Evolutionary conservation across 495 filamentous ascomycete genomes (phyloP).

Genomic region (Geoglossum glabrum): DNA sequence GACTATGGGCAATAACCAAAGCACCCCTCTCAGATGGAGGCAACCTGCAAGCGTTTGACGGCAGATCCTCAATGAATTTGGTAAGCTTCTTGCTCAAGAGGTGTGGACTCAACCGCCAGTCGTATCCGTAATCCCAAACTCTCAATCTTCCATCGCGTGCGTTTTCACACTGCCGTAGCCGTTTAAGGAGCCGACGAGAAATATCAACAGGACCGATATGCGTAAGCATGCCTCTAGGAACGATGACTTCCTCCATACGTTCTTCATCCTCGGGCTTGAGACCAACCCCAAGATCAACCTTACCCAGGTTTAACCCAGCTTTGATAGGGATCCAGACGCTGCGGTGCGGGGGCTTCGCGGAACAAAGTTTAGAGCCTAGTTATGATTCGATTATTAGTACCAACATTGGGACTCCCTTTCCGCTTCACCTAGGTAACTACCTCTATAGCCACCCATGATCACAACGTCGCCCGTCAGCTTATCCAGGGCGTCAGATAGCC

Average conservation of each 20-base stretch:
- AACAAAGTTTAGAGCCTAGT: constrained; percentile 73
- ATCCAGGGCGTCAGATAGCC: background rate
- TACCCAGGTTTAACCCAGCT: constrained; percentile 77
- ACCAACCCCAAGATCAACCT: constrained; percentile 81
- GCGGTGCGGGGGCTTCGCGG: constrained; percentile 59
- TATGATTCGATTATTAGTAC: background rate
- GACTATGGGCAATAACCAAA: constrained; percentile 67
- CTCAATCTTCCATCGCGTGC: constrained; percentile 47
- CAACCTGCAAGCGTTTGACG: constrained; percentile 40
- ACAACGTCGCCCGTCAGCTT: constrained; percentile 67
- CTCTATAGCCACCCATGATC: constrained; percentile 60
- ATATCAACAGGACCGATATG: constrained; percentile 89
- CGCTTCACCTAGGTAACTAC: background rate
- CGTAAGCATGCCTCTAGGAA: constrained; percentile 67
- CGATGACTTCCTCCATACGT: constrained; percentile 58
- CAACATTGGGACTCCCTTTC: background rate
- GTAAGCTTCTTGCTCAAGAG: constrained; percentile 49
- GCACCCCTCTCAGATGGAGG: constrained; percentile 40
- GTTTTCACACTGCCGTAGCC: constrained; percentile 52
- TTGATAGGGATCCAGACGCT: constrained; percentile 90
- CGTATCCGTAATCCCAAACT: constrained; percentile 83
- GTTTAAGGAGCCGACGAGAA: constrained; percentile 59
- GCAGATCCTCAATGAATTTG: constrained; percentile 50
- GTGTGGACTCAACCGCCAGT: constrained; percentile 80
- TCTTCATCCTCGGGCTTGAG: constrained; percentile 71